phyloP scores from a whole-genome alignment of 768 basidiomycete species.

The Lactarius hatsudake region DNA sequence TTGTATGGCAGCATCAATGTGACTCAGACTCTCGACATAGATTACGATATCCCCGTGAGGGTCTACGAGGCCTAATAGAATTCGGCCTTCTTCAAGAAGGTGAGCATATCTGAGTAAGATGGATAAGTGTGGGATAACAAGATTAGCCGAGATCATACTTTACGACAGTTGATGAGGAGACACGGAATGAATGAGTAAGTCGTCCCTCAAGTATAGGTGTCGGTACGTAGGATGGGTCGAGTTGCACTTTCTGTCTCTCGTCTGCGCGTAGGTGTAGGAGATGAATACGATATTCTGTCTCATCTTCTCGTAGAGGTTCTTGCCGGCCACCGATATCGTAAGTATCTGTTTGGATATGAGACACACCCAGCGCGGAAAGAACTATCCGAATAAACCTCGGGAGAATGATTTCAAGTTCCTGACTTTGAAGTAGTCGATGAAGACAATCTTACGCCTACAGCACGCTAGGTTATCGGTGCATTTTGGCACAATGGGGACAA shows the following conservation, averaged over 20 bases:
- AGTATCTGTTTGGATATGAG: too few relatives aligned
- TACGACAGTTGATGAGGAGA: background rate
- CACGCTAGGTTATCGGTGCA: background rate
- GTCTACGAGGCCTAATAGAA: background rate
- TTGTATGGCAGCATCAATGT: background rate
- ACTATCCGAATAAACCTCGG: too few relatives aligned
- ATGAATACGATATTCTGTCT: background rate
- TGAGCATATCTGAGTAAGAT: background rate
- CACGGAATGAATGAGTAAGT: background rate
- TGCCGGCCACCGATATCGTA: conserved; percentile 6
- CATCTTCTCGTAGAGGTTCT: background rate
- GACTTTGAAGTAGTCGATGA: background rate
- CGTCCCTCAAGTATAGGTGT: background rate
- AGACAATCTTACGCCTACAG: background rate
- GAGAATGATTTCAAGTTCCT: background rate
- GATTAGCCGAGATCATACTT: background rate
- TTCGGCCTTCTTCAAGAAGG: background rate
- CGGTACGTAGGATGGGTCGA: conserved; percentile 3
- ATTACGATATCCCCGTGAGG: background rate
- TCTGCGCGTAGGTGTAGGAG: background rate
- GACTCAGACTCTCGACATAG: background rate
- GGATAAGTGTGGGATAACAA: background rate
- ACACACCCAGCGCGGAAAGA: too few relatives aligned
- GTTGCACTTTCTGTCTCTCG: conserved; percentile 4
- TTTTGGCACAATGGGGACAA: too few relatives aligned